Percentiles rank a stretch among this genome's conserved stretches.
phyloP scores from a whole-genome alignment of 2,329 filamentous ascomycete species.

The Penicillium sp. region DNA sequence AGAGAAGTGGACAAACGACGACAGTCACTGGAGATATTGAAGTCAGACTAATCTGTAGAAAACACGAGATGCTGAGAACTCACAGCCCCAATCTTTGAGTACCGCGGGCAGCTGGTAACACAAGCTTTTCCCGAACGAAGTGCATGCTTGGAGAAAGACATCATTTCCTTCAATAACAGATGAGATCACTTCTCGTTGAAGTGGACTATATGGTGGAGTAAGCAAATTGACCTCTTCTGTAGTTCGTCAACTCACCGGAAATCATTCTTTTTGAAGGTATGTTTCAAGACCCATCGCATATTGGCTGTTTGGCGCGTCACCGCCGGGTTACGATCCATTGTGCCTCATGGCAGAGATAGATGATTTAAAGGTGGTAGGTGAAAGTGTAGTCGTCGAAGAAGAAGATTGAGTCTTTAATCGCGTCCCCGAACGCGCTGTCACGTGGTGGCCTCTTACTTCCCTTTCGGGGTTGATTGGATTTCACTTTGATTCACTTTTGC shows the following conservation, averaged over 20 bases:
- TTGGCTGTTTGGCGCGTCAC: slow-evolving; percentile 47
- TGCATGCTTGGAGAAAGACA: slow-evolving; percentile 82
- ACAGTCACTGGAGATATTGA: slow-evolving; percentile 65
- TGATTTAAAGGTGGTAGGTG: neutral
- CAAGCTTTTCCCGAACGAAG: slow-evolving; percentile 80
- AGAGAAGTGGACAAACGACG: slow-evolving; percentile 83
- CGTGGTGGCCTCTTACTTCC: slow-evolving; percentile 20
- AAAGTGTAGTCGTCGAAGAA: neutral
- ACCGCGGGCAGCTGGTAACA: slow-evolving; percentile 92
- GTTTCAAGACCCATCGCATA: slow-evolving; percentile 69
- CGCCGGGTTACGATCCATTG: slow-evolving; percentile 26
- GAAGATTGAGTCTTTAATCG: neutral
- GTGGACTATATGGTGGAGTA: slow-evolving; percentile 54
- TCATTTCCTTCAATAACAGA: slow-evolving; percentile 79
- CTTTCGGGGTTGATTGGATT: neutral
- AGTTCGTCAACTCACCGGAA: slow-evolving; percentile 58
- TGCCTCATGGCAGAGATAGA: slow-evolving; percentile 21
- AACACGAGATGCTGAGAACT: slow-evolving; percentile 33
- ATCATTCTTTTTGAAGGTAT: slow-evolving; percentile 69
- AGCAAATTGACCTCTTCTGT: neutral
- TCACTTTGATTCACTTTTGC: neutral
- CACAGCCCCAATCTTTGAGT: slow-evolving; percentile 73
- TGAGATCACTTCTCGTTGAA: slow-evolving; percentile 82
- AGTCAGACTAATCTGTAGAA: slow-evolving; percentile 1
- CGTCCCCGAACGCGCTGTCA: slow-evolving; percentile 23